Evolutionary conservation across 805 yeast species (phyloP).

Genomic region (Candida dajiaensis): DNA sequence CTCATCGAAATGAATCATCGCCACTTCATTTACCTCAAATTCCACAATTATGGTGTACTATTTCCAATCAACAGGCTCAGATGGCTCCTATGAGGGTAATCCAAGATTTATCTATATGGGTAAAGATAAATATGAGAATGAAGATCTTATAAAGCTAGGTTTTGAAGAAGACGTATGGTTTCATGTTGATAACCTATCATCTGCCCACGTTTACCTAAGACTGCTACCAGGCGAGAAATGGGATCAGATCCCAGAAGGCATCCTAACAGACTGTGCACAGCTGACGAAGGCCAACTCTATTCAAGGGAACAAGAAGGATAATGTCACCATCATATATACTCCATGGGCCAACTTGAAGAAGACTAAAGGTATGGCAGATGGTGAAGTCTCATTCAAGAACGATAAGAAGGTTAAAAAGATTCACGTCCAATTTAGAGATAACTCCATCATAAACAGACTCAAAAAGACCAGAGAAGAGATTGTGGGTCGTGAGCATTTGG

Average conservation of each 20-base stretch:
- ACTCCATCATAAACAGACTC: conserved; percentile 52
- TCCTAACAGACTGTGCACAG: conserved; percentile 57
- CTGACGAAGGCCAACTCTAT: conserved; percentile 74
- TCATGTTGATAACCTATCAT: conserved; percentile 70
- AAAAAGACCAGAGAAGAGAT: conserved; percentile 59
- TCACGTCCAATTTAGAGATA: conserved; percentile 50
- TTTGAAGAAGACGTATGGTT: conserved; percentile 70
- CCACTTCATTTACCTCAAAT: neutral
- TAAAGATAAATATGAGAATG: conserved; percentile 67
- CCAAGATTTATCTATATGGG: conserved; percentile 56
- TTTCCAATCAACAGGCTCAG: conserved; percentile 31
- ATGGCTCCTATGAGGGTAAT: conserved; percentile 24
- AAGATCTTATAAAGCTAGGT: conserved; percentile 54
- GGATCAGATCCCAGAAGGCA: conserved; percentile 44
- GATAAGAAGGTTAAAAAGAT: conserved; percentile 46
- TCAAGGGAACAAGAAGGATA: conserved; percentile 64
- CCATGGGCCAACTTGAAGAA: conserved; percentile 68
- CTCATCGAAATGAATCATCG: neutral
- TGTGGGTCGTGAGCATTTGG: conserved; percentile 25
- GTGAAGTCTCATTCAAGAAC: conserved; percentile 71
- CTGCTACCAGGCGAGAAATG: conserved; percentile 39
- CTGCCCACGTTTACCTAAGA: conserved; percentile 72
- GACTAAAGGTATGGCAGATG: conserved; percentile 67
- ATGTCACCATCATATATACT: conserved; percentile 62
- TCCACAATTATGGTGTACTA: conserved; percentile 37